Evolutionary conservation across 2,329 filamentous ascomycete genomes (phyloP), one percentile per base, ranked within the genome.

Genomic region (Fusarium buharicum): DNA sequence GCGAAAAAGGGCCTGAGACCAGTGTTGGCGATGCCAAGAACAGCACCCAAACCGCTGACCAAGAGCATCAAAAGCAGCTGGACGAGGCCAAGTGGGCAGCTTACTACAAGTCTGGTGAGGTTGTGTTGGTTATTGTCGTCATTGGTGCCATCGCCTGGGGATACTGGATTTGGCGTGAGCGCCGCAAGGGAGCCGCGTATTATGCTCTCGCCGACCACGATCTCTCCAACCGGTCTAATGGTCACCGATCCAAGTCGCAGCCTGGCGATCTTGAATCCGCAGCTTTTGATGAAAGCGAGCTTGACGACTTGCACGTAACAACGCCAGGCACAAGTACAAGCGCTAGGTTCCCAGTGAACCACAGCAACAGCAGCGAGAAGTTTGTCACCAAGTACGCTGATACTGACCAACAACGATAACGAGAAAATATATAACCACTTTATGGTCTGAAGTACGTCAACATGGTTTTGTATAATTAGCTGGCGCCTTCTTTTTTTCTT

Each of bases 81-180:
- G 86, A 93, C 67, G 86, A 92, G 24, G 92, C 93, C 16, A 91
- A 93, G 70, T 96, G 93, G 91, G 86, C 89, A 47, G 93, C 93
- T 0, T 97, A 97, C 76, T 90, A 90, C 73, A 89, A 91, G 69
- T 95, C 91, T 3, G 93, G 93, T 46, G 92, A 96, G 76, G 86
- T 93, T 7, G 92, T 93, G 2, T 83, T 97, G 3, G 86, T 93
- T 14, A 86, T 97, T 44, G 91, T 97, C 16, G 81, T 89, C 47
- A 85, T 95, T 56, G 88, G 87, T 2, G 91, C 90, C 1, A 79
- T 78, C 6, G 79, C 85, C 12, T 96, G 92, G 89, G 91, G 89
- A n/a, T 90, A 87, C 73, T 88, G 84, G 64, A 76, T 90, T 70
- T 90, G 86, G 85, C 82, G 81, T 55, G 82, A 86, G 55, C 84